phyloP scores from a whole-genome alignment of 2,329 filamentous ascomycete species.

The Ophiostoma sp. region DNA sequence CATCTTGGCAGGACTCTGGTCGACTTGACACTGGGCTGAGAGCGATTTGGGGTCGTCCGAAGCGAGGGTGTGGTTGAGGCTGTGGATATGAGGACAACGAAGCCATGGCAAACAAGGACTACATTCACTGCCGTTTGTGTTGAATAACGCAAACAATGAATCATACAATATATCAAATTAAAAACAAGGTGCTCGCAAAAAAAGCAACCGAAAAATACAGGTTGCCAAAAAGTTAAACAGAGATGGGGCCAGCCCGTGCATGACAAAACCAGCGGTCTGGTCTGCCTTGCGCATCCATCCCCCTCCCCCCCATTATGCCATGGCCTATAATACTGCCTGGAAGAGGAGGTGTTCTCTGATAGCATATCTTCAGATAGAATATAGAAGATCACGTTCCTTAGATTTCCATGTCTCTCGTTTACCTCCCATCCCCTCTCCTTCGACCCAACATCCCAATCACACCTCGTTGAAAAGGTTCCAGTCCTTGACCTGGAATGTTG shows the following conservation, averaged over 20 bases:
- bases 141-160: too few species aligned
- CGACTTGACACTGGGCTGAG: slow-evolving; percentile 27
- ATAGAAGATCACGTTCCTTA: neutral
- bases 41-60: neutral
- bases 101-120: neutral
- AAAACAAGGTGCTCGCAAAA: neutral
- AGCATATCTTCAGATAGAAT: neutral
- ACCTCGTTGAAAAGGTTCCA: slow-evolving; percentile 69
- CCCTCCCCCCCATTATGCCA: neutral
- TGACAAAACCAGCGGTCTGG: neutral
- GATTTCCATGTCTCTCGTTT: neutral
- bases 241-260: neutral
- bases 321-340: neutral
- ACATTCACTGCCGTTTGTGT: neutral
- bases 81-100: neutral
- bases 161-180: neutral
- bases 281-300: neutral
- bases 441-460: slow-evolving; percentile 25
- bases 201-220: neutral
- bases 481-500: slow-evolving; percentile 74
- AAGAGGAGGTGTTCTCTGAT: neutral
- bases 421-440: neutral
- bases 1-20: slow-evolving; percentile 28
- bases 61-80: neutral
- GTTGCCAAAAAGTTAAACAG: neutral